Conservation (phyloP, 306 rosid genomes). For the Casuarina glauca region DNA sequence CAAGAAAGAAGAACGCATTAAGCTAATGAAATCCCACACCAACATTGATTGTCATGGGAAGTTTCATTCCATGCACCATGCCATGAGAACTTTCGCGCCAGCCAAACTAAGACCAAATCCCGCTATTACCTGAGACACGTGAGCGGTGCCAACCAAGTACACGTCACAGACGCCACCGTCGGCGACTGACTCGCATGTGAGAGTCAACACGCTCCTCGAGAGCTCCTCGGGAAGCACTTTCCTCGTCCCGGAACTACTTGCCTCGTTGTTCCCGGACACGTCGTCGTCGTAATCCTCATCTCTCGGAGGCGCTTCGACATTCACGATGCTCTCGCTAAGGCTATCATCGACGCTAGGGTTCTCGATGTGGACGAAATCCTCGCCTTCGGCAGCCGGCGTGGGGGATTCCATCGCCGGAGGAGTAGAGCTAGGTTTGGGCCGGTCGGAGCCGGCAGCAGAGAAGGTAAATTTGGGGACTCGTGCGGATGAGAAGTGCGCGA, state of each 20-base stretch:
- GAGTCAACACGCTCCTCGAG: conserved; percentile 55
- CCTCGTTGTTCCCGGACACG: conserved; percentile 20
- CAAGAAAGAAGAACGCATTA: background rate
- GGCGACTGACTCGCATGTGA: conserved; percentile 74
- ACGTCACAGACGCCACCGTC: conserved; percentile 75
- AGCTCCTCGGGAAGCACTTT: conserved; percentile 70
- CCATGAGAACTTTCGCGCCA: background rate
- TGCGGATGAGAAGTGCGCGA: conserved; percentile 34
- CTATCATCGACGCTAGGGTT: conserved; percentile 62
- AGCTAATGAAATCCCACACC: background rate
- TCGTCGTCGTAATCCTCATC: conserved; percentile 15
- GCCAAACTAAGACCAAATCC: conserved; percentile 13
- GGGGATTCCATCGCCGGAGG: conserved; percentile 54
- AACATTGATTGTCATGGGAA: background rate
- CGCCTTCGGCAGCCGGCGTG: conserved; percentile 44
- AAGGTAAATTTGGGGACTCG: conserved; percentile 6
- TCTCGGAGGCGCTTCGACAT: conserved; percentile 50
- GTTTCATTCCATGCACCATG: too few relatives aligned
- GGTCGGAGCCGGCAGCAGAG: conserved; percentile 10
- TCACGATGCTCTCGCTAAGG: conserved; percentile 71
- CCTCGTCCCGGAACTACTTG: conserved; percentile 34
- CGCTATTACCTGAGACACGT: conserved; percentile 71
- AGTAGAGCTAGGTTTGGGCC: conserved; percentile 17
- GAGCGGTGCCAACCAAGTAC: conserved; percentile 86
- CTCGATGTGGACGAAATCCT: conserved; percentile 73